Percentiles rank a stretch among this genome's conserved stretches.
These are phyloP conservation scores for Trichoderma sp. DNA, from an alignment of 2,329 filamentous ascomycete genomes.

Conservation along the genomic window DNA sequence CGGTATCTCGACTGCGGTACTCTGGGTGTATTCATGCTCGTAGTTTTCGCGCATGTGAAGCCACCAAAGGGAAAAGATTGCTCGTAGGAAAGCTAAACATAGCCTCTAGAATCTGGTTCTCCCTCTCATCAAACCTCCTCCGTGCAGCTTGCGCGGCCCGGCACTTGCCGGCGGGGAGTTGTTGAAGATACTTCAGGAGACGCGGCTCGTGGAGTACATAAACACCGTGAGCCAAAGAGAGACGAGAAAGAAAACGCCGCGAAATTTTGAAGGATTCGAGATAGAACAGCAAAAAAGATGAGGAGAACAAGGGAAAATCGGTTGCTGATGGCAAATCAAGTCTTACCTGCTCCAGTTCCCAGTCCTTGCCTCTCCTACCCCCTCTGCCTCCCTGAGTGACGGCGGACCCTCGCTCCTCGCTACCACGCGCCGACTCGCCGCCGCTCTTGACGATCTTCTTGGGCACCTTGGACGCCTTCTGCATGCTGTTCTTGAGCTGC, in stretches of 20 bases:
- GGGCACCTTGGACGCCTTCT: slow-evolving; percentile 51
- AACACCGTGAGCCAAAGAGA: background rate
- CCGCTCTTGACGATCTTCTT: slow-evolving; percentile 46
- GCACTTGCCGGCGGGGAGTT: background rate
- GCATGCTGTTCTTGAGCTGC: slow-evolving; percentile 61
- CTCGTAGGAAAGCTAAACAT: background rate
- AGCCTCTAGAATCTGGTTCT: background rate
- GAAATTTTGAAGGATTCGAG: background rate
- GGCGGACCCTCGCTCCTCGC: slow-evolving; percentile 69
- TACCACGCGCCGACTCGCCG: slow-evolving; percentile 59
- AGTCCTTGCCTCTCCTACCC: slow-evolving; percentile 72
- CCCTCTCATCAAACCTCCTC: background rate
- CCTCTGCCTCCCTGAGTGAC: slow-evolving; percentile 62
- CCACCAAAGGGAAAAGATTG: background rate
- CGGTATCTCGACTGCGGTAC: background rate
- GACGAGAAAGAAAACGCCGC: background rate
- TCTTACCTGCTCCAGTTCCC: slow-evolving; percentile 76
- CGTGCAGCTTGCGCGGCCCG: background rate
- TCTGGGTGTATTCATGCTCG: background rate
- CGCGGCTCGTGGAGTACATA: background rate
- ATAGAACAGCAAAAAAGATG: too few relatives aligned
- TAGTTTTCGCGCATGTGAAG: background rate
- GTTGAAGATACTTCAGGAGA: background rate
- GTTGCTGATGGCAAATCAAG: background rate
- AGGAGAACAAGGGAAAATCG: background rate